These are phyloP conservation scores for Penicillium robsamsonii DNA, from an alignment of 495 filamentous ascomycete genomes.

Conservation along the genomic window DNA sequence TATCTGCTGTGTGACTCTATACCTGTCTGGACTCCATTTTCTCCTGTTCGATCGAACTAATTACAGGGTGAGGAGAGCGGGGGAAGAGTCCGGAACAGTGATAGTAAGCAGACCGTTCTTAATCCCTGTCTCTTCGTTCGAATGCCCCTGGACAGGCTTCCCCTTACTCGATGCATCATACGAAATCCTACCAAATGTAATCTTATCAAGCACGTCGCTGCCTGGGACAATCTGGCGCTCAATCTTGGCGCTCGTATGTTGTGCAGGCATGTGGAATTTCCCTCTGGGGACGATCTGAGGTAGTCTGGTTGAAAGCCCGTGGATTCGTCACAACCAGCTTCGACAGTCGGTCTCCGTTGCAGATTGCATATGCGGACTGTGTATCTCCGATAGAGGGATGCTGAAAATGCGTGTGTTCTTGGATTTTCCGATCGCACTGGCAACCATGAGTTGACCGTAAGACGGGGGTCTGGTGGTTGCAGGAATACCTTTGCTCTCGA, in stretches of 20 bases:
- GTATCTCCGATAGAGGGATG: conserved; percentile 17
- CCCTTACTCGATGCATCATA: conserved; percentile 15
- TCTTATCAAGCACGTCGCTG: conserved; percentile 10
- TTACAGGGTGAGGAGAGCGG: conserved; percentile 14
- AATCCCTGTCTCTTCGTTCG: neutral
- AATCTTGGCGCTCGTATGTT: conserved; percentile 1
- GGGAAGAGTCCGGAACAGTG: conserved; percentile 14
- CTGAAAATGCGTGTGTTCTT: conserved; percentile 14
- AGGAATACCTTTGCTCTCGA: conserved; percentile 10
- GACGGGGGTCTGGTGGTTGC: conserved; percentile 17
- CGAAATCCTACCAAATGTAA: conserved; percentile 19
- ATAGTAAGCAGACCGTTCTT: conserved; percentile 3
- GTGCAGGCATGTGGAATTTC: conserved; percentile 12
- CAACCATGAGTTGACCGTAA: conserved; percentile 23
- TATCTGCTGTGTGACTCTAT: neutral
- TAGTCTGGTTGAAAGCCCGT: conserved; percentile 10
- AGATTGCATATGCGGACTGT: conserved; percentile 17
- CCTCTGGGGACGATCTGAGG: neutral
- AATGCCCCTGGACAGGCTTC: conserved; percentile 12
- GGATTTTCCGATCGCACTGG: conserved; percentile 6
- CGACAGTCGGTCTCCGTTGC: conserved; percentile 2
- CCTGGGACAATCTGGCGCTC: conserved; percentile 16
- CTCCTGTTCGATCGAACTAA: neutral
- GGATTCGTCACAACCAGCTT: conserved; percentile 18
- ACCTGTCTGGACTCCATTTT: neutral